Conservation (phyloP, 768 basidiomycete genomes). For the Mycena chlorophos region DNA sequence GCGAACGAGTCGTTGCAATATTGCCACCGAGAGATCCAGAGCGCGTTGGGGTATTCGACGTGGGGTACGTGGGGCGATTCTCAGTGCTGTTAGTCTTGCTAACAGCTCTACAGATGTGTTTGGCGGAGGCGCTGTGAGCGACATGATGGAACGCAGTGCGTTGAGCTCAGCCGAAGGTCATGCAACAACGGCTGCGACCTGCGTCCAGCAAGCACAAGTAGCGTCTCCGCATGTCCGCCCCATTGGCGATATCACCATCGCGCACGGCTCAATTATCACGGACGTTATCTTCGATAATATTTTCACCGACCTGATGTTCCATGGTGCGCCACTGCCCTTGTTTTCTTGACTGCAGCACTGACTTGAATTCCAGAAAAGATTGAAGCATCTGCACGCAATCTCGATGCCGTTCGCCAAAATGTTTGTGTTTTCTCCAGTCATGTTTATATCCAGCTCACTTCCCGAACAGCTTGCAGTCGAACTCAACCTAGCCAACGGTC, state of each 20-base stretch:
- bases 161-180: constrained; percentile 37
- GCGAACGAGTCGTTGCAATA: constrained; percentile 36
- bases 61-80: constrained; percentile 32
- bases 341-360: neutral
- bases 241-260: constrained; percentile 39
- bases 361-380: constrained; percentile 37
- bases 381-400: constrained; percentile 35
- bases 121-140: constrained; percentile 41
- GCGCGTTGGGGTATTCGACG: constrained; percentile 42
- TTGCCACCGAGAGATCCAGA: constrained; percentile 34
- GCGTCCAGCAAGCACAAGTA: constrained; percentile 40
- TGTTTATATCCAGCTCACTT: neutral
- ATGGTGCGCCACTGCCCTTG: constrained; percentile 30
- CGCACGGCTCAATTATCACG: constrained; percentile 40
- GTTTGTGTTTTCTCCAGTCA: constrained; percentile 24
- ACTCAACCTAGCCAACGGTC: constrained; percentile 5
- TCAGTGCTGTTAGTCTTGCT: neutral
- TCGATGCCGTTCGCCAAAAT: constrained; percentile 36
- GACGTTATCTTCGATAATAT: constrained; percentile 47
- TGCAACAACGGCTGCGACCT: constrained; percentile 35
- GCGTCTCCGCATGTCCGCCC: constrained; percentile 38
- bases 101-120: constrained; percentile 36
- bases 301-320: constrained; percentile 44
- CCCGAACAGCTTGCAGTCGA: constrained; percentile 12
- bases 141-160: constrained; percentile 45